Base-by-base conservation (phyloP, 139 green algal species). In the Chlamydomonas incerta region DNA sequence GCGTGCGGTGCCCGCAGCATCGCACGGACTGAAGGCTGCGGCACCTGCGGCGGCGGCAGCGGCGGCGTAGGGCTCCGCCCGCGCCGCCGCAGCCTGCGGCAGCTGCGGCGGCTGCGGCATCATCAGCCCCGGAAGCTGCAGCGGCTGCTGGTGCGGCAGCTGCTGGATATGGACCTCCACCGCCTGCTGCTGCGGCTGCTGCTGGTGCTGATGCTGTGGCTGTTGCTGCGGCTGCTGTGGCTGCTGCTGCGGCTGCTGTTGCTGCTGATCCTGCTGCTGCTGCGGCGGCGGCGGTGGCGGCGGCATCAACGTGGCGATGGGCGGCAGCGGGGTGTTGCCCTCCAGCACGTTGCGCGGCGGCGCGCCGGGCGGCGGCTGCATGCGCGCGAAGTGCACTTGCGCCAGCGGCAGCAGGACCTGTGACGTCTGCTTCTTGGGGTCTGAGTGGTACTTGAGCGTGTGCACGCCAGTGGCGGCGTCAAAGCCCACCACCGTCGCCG, bases 391-490 rank as follows among this genome's bases (percentile, higher is more conserved):
- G 33, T 82, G 74, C 9, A 82, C 9, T 14, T 60, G 34, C 34
- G 74, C 74, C 11, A 82, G 35, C 5, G 74, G 74, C 4, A 82
- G 55, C 33, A n/a, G 71, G 5, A 82, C 15, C 6, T 71, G 57
- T 3, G 58, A 82, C 34, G 68, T 34, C 31, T 81, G 73, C 55
- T 81, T 81, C 73, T 81, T 81, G 52, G 73, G 31, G 31, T 81
- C 73, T 81, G 57, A 11, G 37, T 82, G 74, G 58, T 82, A 82
- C 24, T 82, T 82, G 74, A 82, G 74, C 3, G 74, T 72, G 58
- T 60, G 71, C 9, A 71, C 23, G 33, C 74, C 23, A 4, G 34
- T 82, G 58, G 31, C 31, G 17, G 57, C 52, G 28, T 82, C 60
- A 34, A 72, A 71, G 34, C 74, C 74, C 8, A 82, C 55, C 1